phyloP scores from a whole-genome alignment of 495 filamentous ascomycete genomes.

The Talaromyces wortmannii region DNA sequence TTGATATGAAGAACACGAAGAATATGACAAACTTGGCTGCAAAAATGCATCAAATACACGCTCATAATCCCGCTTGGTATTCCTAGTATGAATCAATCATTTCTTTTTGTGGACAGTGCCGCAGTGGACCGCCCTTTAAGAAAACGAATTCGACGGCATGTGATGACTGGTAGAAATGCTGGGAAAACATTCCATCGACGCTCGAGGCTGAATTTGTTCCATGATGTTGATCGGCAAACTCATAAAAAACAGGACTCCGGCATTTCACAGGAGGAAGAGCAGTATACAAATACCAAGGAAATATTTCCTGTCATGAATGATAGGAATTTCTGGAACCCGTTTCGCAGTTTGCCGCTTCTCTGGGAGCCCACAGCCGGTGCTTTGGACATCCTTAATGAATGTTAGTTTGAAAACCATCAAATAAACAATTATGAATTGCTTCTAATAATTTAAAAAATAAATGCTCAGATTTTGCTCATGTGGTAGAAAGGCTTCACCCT shows the following conservation, averaged over 20 bases:
- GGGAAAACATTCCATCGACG: constrained; percentile 15
- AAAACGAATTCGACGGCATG: constrained; percentile 18
- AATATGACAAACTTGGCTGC: too few relatives aligned
- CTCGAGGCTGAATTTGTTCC: constrained; percentile 8
- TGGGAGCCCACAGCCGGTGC: constrained; percentile 7
- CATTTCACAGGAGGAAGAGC: neutral
- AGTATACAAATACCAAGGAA: neutral
- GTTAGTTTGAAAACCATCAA: constrained; percentile 2
- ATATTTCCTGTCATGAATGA: neutral
- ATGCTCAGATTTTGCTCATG: constrained; percentile 2
- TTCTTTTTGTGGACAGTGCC: constrained; percentile 15
- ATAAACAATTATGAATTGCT: neutral
- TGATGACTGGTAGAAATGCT: constrained; percentile 21
- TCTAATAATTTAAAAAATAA: neutral
- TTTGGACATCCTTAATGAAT: constrained; percentile 9
- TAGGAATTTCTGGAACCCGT: constrained; percentile 3
- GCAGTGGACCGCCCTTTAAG: constrained; percentile 7
- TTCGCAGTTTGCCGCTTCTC: constrained; percentile 5
- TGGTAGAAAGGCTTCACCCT: constrained; percentile 10
- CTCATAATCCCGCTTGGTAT: too few relatives aligned
- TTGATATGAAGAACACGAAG: too few relatives aligned
- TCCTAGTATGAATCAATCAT: constrained; percentile 7
- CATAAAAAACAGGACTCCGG: neutral
- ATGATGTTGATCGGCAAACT: neutral
- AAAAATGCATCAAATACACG: too few relatives aligned